phyloP scores from a whole-genome alignment of 2,329 filamentous ascomycete species.

The Aspergillus tubingensis region DNA sequence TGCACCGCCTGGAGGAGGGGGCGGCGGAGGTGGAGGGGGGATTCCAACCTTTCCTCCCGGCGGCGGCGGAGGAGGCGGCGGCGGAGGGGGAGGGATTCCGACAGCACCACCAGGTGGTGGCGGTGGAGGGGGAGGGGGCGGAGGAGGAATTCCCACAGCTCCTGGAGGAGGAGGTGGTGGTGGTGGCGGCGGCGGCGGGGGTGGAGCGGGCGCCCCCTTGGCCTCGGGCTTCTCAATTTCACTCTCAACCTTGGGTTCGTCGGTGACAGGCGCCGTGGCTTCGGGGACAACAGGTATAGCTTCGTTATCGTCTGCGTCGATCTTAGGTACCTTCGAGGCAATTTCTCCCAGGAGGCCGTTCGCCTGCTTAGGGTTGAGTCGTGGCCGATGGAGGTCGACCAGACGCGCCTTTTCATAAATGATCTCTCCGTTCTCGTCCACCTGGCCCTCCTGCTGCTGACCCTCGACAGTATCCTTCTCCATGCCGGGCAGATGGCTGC shows the following conservation, averaged over 20 bases:
- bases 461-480: slow-evolving; percentile 39
- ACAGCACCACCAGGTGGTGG: slow-evolving; percentile 35
- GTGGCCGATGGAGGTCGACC: slow-evolving; percentile 72
- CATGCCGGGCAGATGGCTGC: slow-evolving; percentile 43
- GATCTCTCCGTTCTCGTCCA: slow-evolving; percentile 58
- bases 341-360: slow-evolving; percentile 71
- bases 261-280: slow-evolving; percentile 53
- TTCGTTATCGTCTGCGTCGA: slow-evolving; percentile 53
- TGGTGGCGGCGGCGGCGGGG: slow-evolving; percentile 50
- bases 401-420: slow-evolving; percentile 78
- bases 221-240: slow-evolving; percentile 15
- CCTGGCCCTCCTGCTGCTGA: slow-evolving; percentile 46
- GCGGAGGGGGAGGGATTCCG: slow-evolving; percentile 53
- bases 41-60: slow-evolving; percentile 39
- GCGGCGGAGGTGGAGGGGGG: slow-evolving; percentile 52
- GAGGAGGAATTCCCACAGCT: slow-evolving; percentile 47
- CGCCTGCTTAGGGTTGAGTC: slow-evolving; percentile 63
- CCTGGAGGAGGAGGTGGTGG: slow-evolving; percentile 52
- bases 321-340: slow-evolving; percentile 72
- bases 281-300: slow-evolving; percentile 53
- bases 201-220: slow-evolving; percentile 17
- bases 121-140: slow-evolving; percentile 47
- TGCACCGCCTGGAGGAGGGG: slow-evolving; percentile 45
- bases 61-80: slow-evolving; percentile 49
- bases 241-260: slow-evolving; percentile 11